Conservation (phyloP, 2,329 filamentous ascomycete genomes). For the Plenodomus biglobosus region DNA sequence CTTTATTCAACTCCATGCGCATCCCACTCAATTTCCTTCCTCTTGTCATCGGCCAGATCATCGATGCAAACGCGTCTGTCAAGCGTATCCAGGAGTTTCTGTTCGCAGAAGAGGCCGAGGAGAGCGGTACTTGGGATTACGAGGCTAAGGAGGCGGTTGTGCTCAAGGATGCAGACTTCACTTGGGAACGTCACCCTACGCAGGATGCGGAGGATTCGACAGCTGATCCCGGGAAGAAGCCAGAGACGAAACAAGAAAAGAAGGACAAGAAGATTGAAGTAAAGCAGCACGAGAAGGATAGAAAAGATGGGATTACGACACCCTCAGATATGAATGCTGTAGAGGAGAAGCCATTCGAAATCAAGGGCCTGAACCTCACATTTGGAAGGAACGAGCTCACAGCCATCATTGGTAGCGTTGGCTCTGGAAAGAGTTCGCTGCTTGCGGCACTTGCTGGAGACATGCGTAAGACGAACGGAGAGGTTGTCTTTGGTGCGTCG, state of each 20-base stretch:
- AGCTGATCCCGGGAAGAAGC: constrained; percentile 43
- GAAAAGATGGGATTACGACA: constrained; percentile 34
- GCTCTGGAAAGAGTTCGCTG: constrained; percentile 86
- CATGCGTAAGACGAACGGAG: constrained; percentile 80
- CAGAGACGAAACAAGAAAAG: constrained; percentile 53
- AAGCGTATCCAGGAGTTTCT: constrained; percentile 87
- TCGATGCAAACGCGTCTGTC: constrained; percentile 84
- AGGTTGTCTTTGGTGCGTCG: constrained; percentile 73
- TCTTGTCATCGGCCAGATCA: constrained; percentile 82
- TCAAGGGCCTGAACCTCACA: constrained; percentile 67
- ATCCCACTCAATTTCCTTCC: constrained; percentile 89
- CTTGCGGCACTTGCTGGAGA: constrained; percentile 88
- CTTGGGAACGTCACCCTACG: constrained; percentile 75
- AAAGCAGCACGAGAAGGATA: constrained; percentile 17
- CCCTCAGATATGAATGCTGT: constrained; percentile 50
- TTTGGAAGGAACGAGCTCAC: constrained; percentile 75
- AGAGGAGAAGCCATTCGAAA: constrained; percentile 68
- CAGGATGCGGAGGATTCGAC: constrained; percentile 43
- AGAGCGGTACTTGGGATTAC: constrained; percentile 64
- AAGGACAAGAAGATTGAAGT: constrained; percentile 48
- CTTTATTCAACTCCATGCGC: constrained; percentile 87
- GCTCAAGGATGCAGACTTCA: constrained; percentile 74
- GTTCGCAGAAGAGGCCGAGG: constrained; percentile 78
- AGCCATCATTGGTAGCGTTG: constrained; percentile 86
- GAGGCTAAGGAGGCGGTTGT: constrained; percentile 62